Base-by-base conservation (phyloP, 2,329 filamentous ascomycete species). In the Dactylellina drechsleri region DNA sequence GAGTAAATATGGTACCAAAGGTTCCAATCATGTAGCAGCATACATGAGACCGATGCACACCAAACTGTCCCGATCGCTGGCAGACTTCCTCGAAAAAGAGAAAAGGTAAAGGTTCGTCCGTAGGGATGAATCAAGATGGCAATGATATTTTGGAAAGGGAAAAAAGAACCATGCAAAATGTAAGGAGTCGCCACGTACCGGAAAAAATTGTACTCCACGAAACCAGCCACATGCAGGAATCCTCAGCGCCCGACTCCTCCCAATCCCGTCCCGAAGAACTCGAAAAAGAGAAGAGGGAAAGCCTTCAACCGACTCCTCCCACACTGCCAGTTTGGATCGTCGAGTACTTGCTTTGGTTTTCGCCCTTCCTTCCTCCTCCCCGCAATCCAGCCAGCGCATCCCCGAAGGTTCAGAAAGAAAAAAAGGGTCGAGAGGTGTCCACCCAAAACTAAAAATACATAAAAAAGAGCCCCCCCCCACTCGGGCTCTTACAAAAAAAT, bases 261-360 rank as follows among this genome's bases (percentile, higher is more conserved):
- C 43, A n/a, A n/a, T 36, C 31, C 31, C 31, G 31, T 36, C 10
- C 31, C 31, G 31, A 36, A 36, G 10, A 36, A 36, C 13, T 43
- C 56, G 56, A 43, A 45, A 59, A 26, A 16, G 47, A 53, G 59
- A 52, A 52, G 20, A 52, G 31, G 31, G 16, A 64, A 52, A 53
- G 47, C 26, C 43, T 53, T 31, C 45, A 16, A 23, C 31, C 16
- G 31, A 43, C 13, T 20, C 40, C 26, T 40, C 16, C 41, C 20
- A 50, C 53, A 65, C 45, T 58, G 64, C 52, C 59, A 53, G 53
- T 71, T 64, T 45, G 50, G 59, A 53, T 65, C 66, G 57, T 71
- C 52, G 18, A 45, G 52, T 53, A 45, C 52, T 53, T 64, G 10
- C 31, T 36, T 36, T 36, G 31, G 31, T 36, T 36, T 36, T 36